These are phyloP conservation scores for Trametes gibbosa DNA, from an alignment of 768 basidiomycete genomes.

Conservation along the genomic window DNA sequence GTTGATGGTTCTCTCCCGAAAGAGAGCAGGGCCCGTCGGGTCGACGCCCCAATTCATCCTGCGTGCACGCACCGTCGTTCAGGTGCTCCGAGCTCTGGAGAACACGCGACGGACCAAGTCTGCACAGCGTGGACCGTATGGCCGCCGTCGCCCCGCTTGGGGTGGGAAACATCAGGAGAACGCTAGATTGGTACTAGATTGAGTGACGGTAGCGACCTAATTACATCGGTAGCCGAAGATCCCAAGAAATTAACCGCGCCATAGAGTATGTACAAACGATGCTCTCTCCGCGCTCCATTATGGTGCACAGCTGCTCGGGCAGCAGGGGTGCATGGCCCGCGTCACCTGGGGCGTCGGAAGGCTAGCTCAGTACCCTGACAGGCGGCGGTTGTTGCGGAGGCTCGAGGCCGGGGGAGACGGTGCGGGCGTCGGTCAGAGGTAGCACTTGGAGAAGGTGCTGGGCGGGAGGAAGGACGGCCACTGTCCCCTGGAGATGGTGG, in stretches of 20 bases:
- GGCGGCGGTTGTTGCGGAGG: neutral
- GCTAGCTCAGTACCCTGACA: conserved; percentile 7
- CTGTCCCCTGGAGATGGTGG: conserved; percentile 50
- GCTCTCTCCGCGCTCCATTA: neutral
- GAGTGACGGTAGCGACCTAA: neutral
- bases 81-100: neutral
- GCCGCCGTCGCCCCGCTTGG: neutral
- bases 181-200: neutral
- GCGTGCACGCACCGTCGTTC: too few species aligned
- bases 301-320: neutral
- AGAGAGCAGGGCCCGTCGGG: too few species aligned
- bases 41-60: neutral
- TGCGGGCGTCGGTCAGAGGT: conserved; percentile 39
- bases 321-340: neutral
- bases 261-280: conserved; percentile 2
- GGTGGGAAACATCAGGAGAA: neutral
- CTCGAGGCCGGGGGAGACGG: neutral
- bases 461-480: conserved; percentile 81
- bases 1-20: too few species aligned
- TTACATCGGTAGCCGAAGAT: neutral
- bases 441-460: conserved; percentile 78
- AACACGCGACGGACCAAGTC: neutral
- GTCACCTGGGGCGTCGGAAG: neutral
- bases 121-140: neutral
- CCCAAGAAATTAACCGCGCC: conserved; percentile 3